These are phyloP conservation scores for Chlorella sp. DNA, from an alignment of 139 green algal species.

Conservation along the genomic window DNA sequence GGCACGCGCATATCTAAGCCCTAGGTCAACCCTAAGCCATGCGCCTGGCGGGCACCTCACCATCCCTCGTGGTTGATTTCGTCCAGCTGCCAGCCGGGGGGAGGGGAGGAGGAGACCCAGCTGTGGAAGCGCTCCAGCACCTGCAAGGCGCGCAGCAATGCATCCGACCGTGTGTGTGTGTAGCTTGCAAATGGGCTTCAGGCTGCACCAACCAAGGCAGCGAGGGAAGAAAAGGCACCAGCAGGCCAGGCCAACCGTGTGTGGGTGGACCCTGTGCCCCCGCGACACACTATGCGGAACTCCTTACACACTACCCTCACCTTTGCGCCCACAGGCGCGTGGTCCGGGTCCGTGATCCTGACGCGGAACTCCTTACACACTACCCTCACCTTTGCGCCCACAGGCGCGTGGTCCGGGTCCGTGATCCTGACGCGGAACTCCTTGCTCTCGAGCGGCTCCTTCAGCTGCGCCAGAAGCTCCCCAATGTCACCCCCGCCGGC, in stretches of 20 bases:
- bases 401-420: neutral
- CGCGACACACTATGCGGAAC: too few relatives aligned
- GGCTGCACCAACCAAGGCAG: too few relatives aligned
- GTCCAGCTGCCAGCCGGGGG: constrained; percentile 4
- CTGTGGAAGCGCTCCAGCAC: constrained; percentile 58
- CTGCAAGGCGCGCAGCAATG: too few relatives aligned
- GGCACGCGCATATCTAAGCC: too few relatives aligned
- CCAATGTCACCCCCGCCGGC: constrained; percentile 42
- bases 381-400: neutral
- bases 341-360: constrained; percentile 8
- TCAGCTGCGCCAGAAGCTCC: constrained; percentile 66
- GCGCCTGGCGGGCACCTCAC: too few relatives aligned
- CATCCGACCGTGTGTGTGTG: too few relatives aligned
- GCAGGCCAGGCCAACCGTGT: too few relatives aligned
- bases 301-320: neutral
- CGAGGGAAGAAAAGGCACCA: too few relatives aligned
- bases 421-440: constrained; percentile 48
- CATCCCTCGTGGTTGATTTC: constrained; percentile 7
- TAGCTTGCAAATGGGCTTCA: too few relatives aligned
- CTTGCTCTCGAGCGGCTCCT: constrained; percentile 58
- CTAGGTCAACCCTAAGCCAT: too few relatives aligned
- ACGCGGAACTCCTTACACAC: neutral
- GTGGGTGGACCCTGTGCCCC: too few relatives aligned
- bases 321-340: neutral
- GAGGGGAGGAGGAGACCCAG: constrained; percentile 26